phyloP scores from a whole-genome alignment of 2,329 filamentous ascomycete genomes.

The Cladosporium sphaerospermum region DNA sequence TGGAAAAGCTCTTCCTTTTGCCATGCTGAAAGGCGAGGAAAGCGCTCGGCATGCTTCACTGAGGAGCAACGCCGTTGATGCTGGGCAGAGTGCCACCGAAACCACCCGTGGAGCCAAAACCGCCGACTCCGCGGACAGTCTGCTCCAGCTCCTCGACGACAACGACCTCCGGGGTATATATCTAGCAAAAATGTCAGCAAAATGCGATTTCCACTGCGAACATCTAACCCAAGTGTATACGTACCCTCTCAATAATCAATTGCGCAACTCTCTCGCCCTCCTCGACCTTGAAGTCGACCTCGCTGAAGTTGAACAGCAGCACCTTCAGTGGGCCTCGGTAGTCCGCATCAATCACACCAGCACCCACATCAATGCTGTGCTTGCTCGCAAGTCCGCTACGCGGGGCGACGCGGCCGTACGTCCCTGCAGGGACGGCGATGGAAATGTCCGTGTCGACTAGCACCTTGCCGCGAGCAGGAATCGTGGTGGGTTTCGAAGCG shows the following conservation, averaged over 20 bases:
- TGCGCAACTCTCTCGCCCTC: conserved; percentile 90
- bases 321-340: conserved; percentile 94
- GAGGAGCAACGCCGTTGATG: conserved; percentile 19
- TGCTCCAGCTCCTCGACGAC: conserved; percentile 84
- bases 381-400: conserved; percentile 85
- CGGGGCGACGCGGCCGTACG: conserved; percentile 85
- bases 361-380: conserved; percentile 92
- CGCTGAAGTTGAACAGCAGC: conserved; percentile 85
- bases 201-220: neutral
- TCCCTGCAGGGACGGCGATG: conserved; percentile 83
- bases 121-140: conserved; percentile 83
- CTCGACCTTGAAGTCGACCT: conserved; percentile 72
- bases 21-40: too few species aligned
- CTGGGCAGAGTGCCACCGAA: conserved; percentile 28
- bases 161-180: conserved; percentile 86
- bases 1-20: too few species aligned
- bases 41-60: neutral
- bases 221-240: conserved; percentile 16
- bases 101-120: conserved; percentile 80
- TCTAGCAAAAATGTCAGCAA: conserved; percentile 41
- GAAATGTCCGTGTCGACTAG: conserved; percentile 86
- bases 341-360: conserved; percentile 95
- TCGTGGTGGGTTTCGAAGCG: conserved; percentile 60
- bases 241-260: conserved; percentile 76
- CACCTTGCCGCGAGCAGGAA: conserved; percentile 77